Base-by-base conservation (phyloP, 1,284 basidiomycete species). In the Chondrostereum purpureum region DNA sequence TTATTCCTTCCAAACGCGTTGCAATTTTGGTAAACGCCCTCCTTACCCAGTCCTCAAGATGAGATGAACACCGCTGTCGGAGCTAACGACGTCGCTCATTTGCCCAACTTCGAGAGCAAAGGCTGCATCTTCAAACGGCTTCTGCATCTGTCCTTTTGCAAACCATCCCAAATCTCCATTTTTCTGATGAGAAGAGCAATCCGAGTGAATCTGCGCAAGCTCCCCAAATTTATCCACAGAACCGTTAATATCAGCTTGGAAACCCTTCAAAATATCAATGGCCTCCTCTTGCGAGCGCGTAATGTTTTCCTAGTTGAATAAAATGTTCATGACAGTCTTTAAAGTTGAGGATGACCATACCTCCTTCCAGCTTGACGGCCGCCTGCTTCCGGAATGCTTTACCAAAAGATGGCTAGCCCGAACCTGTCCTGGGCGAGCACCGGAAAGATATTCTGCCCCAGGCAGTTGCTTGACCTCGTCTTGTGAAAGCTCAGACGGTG, bases 31-130 rank as follows among this genome's bases (percentile, higher is more conserved):
- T 31, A 8, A 8, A 8, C 27, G 8, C 27, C 8, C n/a, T 8
- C 8, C 27, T 20, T 34, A 43, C 14, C 42, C 42, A 14, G 92
- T 96, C 55, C 95, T 78, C 64, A 95, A 69, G 58, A 99, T 91
- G 53, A 98, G 63, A 65, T 99, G 96, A 11, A 96, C 89, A n/a
- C 96, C 96, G 54, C 90, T 94, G 57, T 98, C 95, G 33, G 94
- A 89, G 58, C 83, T 82, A 60, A 98, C 77, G 43, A 98, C 71
- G 41, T 80, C 85, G 65, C 90, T 93, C 55, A 98, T 82, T 65
- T 91, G 68, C 12, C 88, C 91, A n/a, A 89, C 77, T 45, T 83
- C 62, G 49, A 98, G 75, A 1, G 67, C 78, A 65, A 83, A 97
- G 6, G 93, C 78, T 3, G 89, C 89, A 18, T 96, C 91, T 69